A percentile compares a stretch with the other conserved stretches of the same genome.
Conservation (phyloP, 768 basidiomycete species). For the Russula lepida region DNA sequence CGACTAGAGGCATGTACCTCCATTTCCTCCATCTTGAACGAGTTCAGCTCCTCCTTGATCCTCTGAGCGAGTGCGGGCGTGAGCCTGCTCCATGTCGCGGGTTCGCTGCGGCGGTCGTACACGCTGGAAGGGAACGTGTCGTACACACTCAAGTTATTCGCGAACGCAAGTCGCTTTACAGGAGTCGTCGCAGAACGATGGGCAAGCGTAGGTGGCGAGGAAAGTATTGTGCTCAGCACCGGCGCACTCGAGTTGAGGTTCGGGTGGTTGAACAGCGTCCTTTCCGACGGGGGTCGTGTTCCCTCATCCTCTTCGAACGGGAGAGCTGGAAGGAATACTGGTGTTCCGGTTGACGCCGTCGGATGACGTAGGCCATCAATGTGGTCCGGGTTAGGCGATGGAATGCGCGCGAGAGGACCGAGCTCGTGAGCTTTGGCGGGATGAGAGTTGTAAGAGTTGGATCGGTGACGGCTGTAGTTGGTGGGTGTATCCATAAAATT, state of each 20-base stretch:
- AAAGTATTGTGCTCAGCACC: conserved; percentile 54
- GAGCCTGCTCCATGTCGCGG: conserved; percentile 92
- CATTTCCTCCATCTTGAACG: conserved; percentile 99
- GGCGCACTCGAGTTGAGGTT: conserved; percentile 78
- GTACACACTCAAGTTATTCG: conserved; percentile 87
- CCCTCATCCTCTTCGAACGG: conserved; percentile 42
- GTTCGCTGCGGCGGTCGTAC: conserved; percentile 93
- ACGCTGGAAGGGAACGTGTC: conserved; percentile 89
- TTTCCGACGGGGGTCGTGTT: conserved; percentile 33
- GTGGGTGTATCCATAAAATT: conserved; percentile 37
- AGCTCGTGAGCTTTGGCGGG: conserved; percentile 45
- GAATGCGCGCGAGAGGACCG: conserved; percentile 75
- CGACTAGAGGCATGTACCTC: conserved; percentile 92
- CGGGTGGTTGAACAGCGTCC: conserved; percentile 68
- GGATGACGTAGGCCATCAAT: conserved; percentile 80
- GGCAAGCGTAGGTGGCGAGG: conserved; percentile 44
- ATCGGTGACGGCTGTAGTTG: conserved; percentile 49
- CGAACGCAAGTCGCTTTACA: conserved; percentile 76
- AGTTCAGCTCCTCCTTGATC: conserved; percentile 98
- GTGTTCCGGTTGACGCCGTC: conserved; percentile 16
- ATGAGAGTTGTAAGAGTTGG: conserved; percentile 72
- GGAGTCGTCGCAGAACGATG: conserved; percentile 66
- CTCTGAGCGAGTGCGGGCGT: conserved; percentile 92
- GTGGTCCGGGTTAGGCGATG: conserved; percentile 76
- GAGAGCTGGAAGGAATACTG: conserved; percentile 44